Evolutionary conservation across 1,284 basidiomycete genomes (phyloP).

Genomic region (Heterobasidion annosum): DNA sequence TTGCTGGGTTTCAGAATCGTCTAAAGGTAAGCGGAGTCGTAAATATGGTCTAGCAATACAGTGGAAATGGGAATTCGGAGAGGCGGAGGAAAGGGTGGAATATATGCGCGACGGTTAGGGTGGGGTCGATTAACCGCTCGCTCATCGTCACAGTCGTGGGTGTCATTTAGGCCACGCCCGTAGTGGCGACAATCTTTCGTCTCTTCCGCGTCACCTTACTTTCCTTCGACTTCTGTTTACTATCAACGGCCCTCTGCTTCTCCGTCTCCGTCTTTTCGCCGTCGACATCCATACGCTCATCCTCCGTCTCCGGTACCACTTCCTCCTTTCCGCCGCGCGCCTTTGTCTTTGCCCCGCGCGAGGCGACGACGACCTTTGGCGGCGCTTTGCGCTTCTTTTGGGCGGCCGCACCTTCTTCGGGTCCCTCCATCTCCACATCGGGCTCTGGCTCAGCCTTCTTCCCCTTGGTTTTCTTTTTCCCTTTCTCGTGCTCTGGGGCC

Average conservation of each 20-base stretch:
- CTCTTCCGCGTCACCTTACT: conserved; percentile 1
- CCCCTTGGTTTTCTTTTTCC: neutral
- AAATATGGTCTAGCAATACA: no score
- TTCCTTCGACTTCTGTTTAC: no score
- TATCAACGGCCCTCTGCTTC: conserved; percentile 10
- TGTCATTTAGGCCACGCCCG: neutral
- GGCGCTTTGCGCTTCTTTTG: conserved; percentile 16
- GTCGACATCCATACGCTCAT: conserved; percentile 14
- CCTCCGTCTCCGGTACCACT: conserved; percentile 3
- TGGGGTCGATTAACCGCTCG: no score
- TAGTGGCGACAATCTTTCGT: conserved; percentile 6
- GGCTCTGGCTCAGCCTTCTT: neutral
- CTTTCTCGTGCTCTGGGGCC: no score
- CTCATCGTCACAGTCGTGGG: no score
- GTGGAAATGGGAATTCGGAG: no score
- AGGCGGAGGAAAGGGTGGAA: no score
- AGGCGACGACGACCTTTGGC: conserved; percentile 12
- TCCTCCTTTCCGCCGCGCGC: conserved; percentile 4
- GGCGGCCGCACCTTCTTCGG: neutral
- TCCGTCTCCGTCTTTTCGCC: conserved; percentile 12
- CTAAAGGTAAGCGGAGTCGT: no score
- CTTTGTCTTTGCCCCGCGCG: conserved; percentile 6
- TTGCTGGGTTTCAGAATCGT: no score
- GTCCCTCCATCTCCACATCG: neutral
- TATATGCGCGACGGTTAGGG: no score